Base-by-base conservation (phyloP, 1,139 yeast species). In the Ogataea hybrid region DNA sequence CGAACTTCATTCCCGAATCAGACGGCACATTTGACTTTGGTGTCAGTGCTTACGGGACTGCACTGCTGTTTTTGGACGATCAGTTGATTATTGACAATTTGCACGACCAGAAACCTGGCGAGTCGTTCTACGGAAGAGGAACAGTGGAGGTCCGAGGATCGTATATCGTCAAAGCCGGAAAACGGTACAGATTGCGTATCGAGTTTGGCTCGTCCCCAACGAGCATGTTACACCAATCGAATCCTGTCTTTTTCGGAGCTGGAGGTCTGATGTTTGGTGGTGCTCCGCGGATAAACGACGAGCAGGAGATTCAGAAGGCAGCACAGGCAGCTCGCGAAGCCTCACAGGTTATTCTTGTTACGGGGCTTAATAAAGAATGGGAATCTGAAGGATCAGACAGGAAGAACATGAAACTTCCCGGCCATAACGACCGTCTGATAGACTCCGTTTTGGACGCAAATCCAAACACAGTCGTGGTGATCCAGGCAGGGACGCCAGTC, bases 401-500 rank as follows among this genome's bases (percentile, higher is more conserved):
- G 46, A 59, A 58, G 15, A 57, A 55, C 42, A 59, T 69, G 69
- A 62, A 67, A 56, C 42, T 76, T 22, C 84, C 84, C 31, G 75
- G 75, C 11, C 57, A 62, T 44, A 70, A 77, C 32, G 70, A 77
- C 47, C 64, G 67, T 34, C 64, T 79, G 44, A 67, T 79, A 20
- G 60, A 54, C 21, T 75, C 68, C 25, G 70, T 79, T 15, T 42
- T 67, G 28, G 64, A 63, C 32, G 82, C 66, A 33, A 77, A 78
- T 52, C 68, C 71, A 33, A 73, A 77, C 53, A 68, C 73, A 8
- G 70, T 77, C 27, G 65, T 78, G 33, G 81, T 79, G 21, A 71
- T 75, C 59, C 84, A 78, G 59, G 69, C 80, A 3, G 84, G 85
- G 39, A 69, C 81, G 9, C 84, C 85, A 2, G 81, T 79, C 18